Percentiles rank a stretch among this genome's conserved stretches.
These are phyloP conservation scores for Spiromastix sp. DNA, from an alignment of 2,329 filamentous ascomycete genomes.

Conservation along the genomic window DNA sequence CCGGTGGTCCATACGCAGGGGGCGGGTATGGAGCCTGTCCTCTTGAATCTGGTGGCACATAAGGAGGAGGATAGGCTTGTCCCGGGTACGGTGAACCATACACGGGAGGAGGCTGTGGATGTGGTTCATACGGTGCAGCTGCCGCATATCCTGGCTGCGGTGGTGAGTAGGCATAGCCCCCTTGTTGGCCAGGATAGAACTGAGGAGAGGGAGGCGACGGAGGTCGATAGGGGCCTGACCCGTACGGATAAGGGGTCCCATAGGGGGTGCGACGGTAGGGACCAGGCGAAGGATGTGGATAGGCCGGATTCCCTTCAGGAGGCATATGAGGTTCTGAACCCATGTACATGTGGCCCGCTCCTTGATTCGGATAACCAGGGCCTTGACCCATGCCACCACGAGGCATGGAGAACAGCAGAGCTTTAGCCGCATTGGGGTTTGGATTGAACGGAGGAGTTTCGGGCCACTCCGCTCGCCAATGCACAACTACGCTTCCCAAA, in stretches of 20 bases:
- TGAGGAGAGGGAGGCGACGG: constrained; percentile 18
- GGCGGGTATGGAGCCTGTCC: constrained; percentile 11
- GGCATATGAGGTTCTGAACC: constrained; percentile 9
- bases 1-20: constrained; percentile 10
- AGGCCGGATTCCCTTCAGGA: constrained; percentile 6
- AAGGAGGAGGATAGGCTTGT: constrained; percentile 14
- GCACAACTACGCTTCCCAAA: constrained; percentile 59
- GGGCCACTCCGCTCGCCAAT: constrained; percentile 77
- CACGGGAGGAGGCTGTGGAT: constrained; percentile 11
- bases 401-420: constrained; percentile 26
- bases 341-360: constrained; percentile 9
- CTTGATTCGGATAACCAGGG: constrained; percentile 9
- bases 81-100: constrained; percentile 16
- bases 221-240: constrained; percentile 20
- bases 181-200: constrained; percentile 14
- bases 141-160: constrained; percentile 15
- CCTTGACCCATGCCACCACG: constrained; percentile 14
- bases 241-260: constrained; percentile 22
- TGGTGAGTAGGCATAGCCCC: constrained; percentile 14
- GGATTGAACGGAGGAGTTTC: constrained; percentile 61
- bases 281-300: constrained; percentile 15
- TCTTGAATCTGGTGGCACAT: constrained; percentile 13
- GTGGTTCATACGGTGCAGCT: constrained; percentile 11
- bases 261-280: constrained; percentile 23
- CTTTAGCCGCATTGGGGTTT: constrained; percentile 41